These are phyloP conservation scores for Phaeosphaeriaceae sp. DNA, from an alignment of 2,329 filamentous ascomycete species.

Conservation along the genomic window DNA sequence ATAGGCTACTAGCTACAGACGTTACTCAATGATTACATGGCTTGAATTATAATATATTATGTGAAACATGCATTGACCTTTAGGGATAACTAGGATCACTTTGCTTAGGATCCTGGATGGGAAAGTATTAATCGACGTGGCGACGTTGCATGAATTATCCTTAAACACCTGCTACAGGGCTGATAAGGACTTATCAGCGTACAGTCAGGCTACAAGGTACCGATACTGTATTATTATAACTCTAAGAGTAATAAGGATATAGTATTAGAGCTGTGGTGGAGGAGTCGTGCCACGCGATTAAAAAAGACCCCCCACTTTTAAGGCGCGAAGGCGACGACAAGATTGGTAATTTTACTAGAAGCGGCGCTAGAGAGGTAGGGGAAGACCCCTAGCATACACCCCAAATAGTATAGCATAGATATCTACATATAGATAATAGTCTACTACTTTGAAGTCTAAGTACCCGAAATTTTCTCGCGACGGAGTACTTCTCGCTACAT, in stretches of 20 bases:
- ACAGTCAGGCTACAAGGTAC: slow-evolving; percentile 6
- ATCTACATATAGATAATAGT: background rate
- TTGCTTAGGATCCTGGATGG: slow-evolving; percentile 13
- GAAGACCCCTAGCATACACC: slow-evolving; percentile 4
- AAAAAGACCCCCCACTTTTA: slow-evolving; percentile 2
- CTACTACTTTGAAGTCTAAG: no score
- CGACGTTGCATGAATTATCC: slow-evolving; percentile 10
- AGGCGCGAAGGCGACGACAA: slow-evolving; percentile 4
- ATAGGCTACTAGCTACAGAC: no score
- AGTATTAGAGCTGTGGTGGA: background rate
- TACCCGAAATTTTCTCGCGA: no score
- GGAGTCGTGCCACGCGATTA: background rate
- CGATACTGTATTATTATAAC: slow-evolving; percentile 8
- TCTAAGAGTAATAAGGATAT: slow-evolving; percentile 4
- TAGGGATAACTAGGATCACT: slow-evolving; percentile 5
- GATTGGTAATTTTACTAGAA: slow-evolving; percentile 8
- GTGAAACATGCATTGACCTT: no score
- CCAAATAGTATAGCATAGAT: background rate
- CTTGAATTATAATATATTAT: no score
- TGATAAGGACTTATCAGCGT: slow-evolving; percentile 13
- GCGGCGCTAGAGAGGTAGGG: slow-evolving; percentile 5
- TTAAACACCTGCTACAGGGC: slow-evolving; percentile 7
- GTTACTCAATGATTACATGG: no score
- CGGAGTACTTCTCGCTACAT: no score
- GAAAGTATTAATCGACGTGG: slow-evolving; percentile 9